Base-by-base conservation (phyloP, 495 filamentous ascomycete genomes). In the Lepraria neglecta region DNA sequence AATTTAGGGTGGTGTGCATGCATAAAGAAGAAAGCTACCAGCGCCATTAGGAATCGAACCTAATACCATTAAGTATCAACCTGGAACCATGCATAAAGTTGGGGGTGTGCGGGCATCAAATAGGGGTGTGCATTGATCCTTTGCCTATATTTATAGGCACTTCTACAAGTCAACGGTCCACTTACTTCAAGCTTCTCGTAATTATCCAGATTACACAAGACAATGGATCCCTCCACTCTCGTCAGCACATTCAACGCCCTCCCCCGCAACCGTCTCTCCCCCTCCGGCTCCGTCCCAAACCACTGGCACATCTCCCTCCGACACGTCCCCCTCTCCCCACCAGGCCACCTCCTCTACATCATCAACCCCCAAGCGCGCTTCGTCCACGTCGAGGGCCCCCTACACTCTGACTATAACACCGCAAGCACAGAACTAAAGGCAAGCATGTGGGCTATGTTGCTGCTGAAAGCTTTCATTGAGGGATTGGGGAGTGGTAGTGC, bases 281-380 rank as follows among this genome's bases (percentile, higher is more conserved):
- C 62, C 12, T 58, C 62, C 6, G 62, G 58, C n/a, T 21, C 56
- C 3, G 50, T 64, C 3, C 43, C 65, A 30, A 64, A 67, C 31
- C 51, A 52, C 46, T 64, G 62, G 65, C 43, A 67, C 46, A 50
- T 61, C 27, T 64, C 61, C 42, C 50, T 64, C 65, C n/a, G 65
- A 9, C 47, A 61, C n/a, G 62, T 64, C 5, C 61, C 62, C 15
- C 28, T 64, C 30, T 9, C 33, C 6, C 65, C 65, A 24, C 51
- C 56, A 11, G 57, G 61, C 9, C 40, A 64, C 6, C n/a, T 67
- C 38, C 56, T 67, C n/a, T 62, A 65, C 61, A 17, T 65, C 6
- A 14, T 61, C 57, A 45, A 56, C 5, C 65, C 62, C 9, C 40
- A 28, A 42, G 50, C 62, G 28, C 48, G 42, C 40, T 67, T 51